Evolutionary conservation across 345 rosid genomes (phyloP).

Genomic region (Salix arbutifolia): DNA sequence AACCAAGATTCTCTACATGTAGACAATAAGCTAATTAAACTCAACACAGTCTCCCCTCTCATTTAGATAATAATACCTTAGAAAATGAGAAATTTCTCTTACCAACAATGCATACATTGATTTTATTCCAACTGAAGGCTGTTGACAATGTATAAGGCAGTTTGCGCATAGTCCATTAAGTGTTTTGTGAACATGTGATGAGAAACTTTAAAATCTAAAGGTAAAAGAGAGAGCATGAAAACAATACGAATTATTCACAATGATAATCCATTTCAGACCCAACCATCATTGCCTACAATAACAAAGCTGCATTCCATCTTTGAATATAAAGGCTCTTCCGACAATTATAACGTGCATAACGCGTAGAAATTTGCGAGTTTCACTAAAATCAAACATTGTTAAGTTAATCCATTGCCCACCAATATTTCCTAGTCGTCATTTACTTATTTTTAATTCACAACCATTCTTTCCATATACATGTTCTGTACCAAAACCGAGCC

Average conservation of each 20-base stretch:
- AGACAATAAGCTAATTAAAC: neutral
- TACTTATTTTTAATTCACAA: neutral
- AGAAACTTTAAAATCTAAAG: neutral
- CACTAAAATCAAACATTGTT: neutral
- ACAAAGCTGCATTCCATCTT: neutral
- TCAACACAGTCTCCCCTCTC: neutral
- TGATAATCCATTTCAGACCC: neutral
- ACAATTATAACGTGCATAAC: neutral
- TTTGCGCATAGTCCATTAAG: neutral
- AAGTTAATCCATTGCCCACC: neutral
- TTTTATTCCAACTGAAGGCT: neutral
- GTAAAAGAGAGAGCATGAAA: neutral
- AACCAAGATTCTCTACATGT: neutral
- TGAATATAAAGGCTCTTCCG: neutral
- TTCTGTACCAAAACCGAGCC: neutral
- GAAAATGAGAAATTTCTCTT: neutral
- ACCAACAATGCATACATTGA: neutral
- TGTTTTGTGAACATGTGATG: neutral
- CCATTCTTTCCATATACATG: neutral
- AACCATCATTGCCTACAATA: neutral
- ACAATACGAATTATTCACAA: neutral
- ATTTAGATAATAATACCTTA: neutral
- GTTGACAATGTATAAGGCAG: neutral
- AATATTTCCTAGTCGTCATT: neutral
- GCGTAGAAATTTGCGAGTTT: neutral